phyloP scores from a whole-genome alignment of 345 rosid species.

The Limnanthes douglasii region DNA sequence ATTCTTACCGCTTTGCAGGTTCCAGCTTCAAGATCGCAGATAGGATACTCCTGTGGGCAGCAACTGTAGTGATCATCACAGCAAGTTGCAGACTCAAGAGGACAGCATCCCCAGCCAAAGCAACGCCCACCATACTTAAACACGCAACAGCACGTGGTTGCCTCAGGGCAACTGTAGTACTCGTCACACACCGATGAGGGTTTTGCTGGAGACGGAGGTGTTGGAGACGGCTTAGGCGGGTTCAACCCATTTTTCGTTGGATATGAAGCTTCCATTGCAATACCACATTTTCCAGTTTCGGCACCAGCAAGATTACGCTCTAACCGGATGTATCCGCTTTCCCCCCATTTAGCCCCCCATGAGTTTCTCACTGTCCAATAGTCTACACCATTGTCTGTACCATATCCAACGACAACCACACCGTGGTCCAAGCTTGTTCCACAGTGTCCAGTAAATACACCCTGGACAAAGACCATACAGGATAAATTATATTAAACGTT shows the following conservation, averaged over 20 bases:
- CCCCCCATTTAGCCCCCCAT: slow-evolving; percentile 75
- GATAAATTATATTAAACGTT: background rate
- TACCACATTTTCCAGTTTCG: slow-evolving; percentile 59
- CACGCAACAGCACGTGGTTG: slow-evolving; percentile 68
- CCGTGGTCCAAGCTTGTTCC: slow-evolving; percentile 52
- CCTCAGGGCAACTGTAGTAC: slow-evolving; percentile 38
- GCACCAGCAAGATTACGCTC: slow-evolving; percentile 26
- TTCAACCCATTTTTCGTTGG: slow-evolving; percentile 59
- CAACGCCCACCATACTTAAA: slow-evolving; percentile 34
- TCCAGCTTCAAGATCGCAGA: slow-evolving; percentile 46
- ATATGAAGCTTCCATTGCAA: slow-evolving; percentile 70
- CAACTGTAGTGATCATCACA: slow-evolving; percentile 63
- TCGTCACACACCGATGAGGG: slow-evolving; percentile 50
- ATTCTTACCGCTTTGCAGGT: slow-evolving; percentile 60
- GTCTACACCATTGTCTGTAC: slow-evolving; percentile 31
- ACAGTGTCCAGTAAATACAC: slow-evolving; percentile 38
- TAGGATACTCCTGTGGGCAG: slow-evolving; percentile 66
- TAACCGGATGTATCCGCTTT: slow-evolving; percentile 56
- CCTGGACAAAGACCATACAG: slow-evolving; percentile 18
- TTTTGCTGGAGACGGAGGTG: slow-evolving; percentile 49
- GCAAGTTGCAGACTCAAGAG: slow-evolving; percentile 69
- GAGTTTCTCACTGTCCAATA: slow-evolving; percentile 56
- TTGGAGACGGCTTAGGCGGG: slow-evolving; percentile 64
- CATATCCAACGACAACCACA: slow-evolving; percentile 48
- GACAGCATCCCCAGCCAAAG: slow-evolving; percentile 94